Conservation (phyloP, 805 yeast genomes). For the Ogataea saltuana region DNA sequence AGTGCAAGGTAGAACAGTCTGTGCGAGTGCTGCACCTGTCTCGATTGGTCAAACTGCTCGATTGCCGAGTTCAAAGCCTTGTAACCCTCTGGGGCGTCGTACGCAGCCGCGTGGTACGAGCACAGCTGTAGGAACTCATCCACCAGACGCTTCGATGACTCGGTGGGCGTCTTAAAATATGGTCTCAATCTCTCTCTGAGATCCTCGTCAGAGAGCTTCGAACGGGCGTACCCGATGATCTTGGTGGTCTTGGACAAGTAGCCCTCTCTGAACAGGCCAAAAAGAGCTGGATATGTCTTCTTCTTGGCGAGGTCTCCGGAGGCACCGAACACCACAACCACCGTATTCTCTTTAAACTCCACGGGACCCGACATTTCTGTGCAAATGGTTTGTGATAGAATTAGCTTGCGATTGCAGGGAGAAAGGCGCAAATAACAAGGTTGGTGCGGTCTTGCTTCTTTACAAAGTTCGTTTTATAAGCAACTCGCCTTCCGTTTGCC, state of each 20-base stretch:
- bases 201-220: constrained; percentile 66
- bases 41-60: constrained; percentile 55
- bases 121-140: constrained; percentile 67
- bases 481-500: too few relatives aligned
- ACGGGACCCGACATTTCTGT: constrained; percentile 24
- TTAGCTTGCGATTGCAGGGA: neutral
- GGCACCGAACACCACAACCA: constrained; percentile 87
- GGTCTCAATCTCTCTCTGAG: constrained; percentile 66
- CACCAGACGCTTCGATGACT: constrained; percentile 40
- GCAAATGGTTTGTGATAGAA: neutral
- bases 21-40: constrained; percentile 55
- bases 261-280: constrained; percentile 76
- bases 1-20: constrained; percentile 90
- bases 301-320: constrained; percentile 94
- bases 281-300: constrained; percentile 88
- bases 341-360: constrained; percentile 63
- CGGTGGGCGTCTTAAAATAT: constrained; percentile 47
- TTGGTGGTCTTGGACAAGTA: constrained; percentile 66
- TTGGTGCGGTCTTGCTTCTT: too few relatives aligned
- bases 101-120: constrained; percentile 73
- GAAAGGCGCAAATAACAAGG: neutral
- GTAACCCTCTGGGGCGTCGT: constrained; percentile 81
- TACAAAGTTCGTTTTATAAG: too few relatives aligned
- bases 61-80: constrained; percentile 53
- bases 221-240: constrained; percentile 91